Conservation (phyloP, 768 basidiomycete species). For the Scleroderma citrinum region DNA sequence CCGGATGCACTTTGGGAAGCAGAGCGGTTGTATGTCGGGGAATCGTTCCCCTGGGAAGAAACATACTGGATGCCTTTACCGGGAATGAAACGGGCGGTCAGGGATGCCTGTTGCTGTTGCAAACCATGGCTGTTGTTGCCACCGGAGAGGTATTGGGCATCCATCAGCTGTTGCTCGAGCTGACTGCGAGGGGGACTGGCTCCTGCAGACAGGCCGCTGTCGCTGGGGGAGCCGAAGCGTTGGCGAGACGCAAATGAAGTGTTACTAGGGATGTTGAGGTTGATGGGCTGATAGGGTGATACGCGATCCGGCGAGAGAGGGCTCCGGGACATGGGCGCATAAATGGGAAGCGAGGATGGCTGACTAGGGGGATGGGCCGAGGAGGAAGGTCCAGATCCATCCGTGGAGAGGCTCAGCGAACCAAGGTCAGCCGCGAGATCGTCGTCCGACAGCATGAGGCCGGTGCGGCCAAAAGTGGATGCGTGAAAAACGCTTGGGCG, state of each 20-base stretch:
- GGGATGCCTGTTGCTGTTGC: constrained; percentile 27
- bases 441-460: constrained; percentile 70
- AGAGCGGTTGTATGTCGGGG: constrained; percentile 34
- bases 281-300: constrained; percentile 57
- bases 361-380: constrained; percentile 54
- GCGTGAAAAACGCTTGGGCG: constrained; percentile 29
- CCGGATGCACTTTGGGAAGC: constrained; percentile 33
- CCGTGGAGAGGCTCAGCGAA: constrained; percentile 44
- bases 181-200: constrained; percentile 46
- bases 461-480: constrained; percentile 40
- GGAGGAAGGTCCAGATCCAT: constrained; percentile 32
- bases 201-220: constrained; percentile 46
- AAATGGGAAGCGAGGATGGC: constrained; percentile 72
- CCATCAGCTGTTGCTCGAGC: constrained; percentile 42
- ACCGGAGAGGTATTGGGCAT: constrained; percentile 30
- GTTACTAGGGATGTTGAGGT: constrained; percentile 49
- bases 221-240: constrained; percentile 52
- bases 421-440: constrained; percentile 72
- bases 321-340: constrained; percentile 62
- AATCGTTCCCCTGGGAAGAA: constrained; percentile 28
- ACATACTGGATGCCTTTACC: constrained; percentile 61
- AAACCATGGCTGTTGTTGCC: constrained; percentile 12
- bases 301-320: constrained; percentile 48
- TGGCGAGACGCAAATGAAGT: constrained; percentile 43
- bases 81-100: constrained; percentile 58